Percentiles rank a stretch among this genome's conserved stretches.
These are phyloP conservation scores for Obelidium mucronatum DNA, from an alignment of 192 early-diverging fungal species.

Conservation along the genomic window DNA sequence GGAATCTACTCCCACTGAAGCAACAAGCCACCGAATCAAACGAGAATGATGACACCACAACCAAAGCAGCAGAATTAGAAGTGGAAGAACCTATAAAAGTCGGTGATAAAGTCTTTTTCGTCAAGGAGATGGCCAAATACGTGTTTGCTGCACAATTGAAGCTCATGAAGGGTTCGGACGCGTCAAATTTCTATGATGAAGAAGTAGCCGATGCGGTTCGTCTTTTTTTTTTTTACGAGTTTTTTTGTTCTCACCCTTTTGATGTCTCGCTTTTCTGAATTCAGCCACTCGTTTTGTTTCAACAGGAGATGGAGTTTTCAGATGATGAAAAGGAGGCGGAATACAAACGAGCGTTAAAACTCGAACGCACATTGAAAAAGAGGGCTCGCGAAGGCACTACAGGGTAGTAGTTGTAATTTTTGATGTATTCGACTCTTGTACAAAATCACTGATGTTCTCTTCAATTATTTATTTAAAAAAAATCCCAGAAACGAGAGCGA, in stretches of 20 bases:
- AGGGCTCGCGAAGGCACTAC: too few species aligned
- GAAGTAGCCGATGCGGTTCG: constrained; percentile 76
- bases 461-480: neutral
- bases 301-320: constrained; percentile 86
- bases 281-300: neutral
- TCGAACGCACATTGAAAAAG: neutral
- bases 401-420: neutral
- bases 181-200: constrained; percentile 93
- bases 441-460: neutral
- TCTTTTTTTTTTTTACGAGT: neutral
- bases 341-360: constrained; percentile 55
- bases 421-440: neutral
- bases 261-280: neutral
- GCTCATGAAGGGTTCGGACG: constrained; percentile 84
- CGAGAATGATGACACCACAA: too few species aligned
- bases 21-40: too few species aligned
- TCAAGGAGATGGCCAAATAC: constrained; percentile 66
- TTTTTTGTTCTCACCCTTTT: neutral
- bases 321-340: constrained; percentile 91
- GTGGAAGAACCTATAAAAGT: too few species aligned
- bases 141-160: constrained; percentile 72
- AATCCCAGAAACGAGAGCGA: neutral
- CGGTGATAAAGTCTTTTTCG: constrained; percentile 65
- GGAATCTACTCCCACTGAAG: too few species aligned
- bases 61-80: neutral